Conservation (phyloP, 208 protist species). For the Herpetomonas samuelpessoai region DNA sequence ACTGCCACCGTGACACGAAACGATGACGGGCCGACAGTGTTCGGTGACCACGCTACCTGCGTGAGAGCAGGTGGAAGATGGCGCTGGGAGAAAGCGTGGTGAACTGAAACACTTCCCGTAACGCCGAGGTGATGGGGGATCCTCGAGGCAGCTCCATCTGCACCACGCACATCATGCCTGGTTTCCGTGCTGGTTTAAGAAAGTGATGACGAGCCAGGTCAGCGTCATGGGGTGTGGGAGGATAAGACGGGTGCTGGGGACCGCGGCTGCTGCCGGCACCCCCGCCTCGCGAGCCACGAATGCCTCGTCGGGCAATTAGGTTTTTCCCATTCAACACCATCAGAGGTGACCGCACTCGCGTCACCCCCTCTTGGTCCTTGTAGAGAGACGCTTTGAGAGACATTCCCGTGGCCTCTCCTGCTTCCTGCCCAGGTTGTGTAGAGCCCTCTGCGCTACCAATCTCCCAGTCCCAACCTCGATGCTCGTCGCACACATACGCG, state of each 20-base stretch:
- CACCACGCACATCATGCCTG: conserved; percentile 69
- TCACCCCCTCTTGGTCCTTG: conserved; percentile 73
- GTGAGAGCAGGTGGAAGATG: conserved; percentile 39
- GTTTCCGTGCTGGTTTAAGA: conserved; percentile 64
- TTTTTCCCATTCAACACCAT: conserved; percentile 38
- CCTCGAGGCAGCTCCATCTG: conserved; percentile 61
- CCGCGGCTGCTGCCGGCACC: too few relatives aligned
- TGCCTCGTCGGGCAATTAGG: conserved; percentile 55
- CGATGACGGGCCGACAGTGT: too few relatives aligned
- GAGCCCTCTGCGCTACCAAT: not conserved
- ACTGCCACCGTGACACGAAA: too few relatives aligned
- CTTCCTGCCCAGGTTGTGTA: conserved; percentile 15
- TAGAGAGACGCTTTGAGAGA: conserved; percentile 52
- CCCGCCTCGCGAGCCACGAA: conserved; percentile 16
- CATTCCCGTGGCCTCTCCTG: conserved; percentile 5
- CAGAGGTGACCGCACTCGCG: conserved; percentile 63
- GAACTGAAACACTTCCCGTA: conserved; percentile 75
- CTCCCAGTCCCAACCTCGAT: conserved; percentile 76
- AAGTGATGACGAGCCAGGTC: conserved; percentile 53
- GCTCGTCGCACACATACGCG: conserved; percentile 65
- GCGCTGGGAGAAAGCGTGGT: conserved; percentile 63
- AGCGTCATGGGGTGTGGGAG: too few relatives aligned
- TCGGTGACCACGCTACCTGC: too few relatives aligned
- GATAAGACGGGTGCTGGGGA: too few relatives aligned
- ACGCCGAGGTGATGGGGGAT: conserved; percentile 50